Evolutionary conservation across 306 rosid species (phyloP).

Genomic region (Ceratonia siliqua): DNA sequence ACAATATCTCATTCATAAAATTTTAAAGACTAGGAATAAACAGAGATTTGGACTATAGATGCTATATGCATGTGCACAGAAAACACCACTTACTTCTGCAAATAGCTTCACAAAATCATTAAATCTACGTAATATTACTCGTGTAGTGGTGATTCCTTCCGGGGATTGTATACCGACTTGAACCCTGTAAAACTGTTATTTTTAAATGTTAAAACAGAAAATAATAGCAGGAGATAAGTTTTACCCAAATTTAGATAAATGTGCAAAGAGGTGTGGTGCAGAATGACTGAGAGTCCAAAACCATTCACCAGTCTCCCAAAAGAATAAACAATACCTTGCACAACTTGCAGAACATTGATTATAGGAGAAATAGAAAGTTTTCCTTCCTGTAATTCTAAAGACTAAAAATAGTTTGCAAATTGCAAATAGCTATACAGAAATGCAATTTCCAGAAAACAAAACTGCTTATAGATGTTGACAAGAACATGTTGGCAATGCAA

Average conservation of each 20-base stretch:
- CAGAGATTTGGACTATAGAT: neutral
- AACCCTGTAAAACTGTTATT: constrained; percentile 77
- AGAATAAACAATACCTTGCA: neutral
- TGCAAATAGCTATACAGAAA: neutral
- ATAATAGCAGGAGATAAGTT: neutral
- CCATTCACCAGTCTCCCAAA: neutral
- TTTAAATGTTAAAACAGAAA: constrained; percentile 34
- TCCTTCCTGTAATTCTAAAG: neutral
- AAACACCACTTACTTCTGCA: constrained; percentile 57
- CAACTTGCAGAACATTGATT: neutral
- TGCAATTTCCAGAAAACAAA: neutral
- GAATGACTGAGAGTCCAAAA: neutral
- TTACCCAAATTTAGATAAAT: neutral
- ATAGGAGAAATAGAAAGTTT: neutral
- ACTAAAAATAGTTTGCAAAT: neutral
- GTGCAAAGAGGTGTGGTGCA: neutral
- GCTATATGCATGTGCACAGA: neutral
- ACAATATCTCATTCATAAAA: neutral
- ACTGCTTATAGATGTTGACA: neutral
- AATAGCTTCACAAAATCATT: constrained; percentile 68
- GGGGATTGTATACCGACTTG: constrained; percentile 88
- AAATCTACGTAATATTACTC: constrained; percentile 75
- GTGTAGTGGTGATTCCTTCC: constrained; percentile 66
- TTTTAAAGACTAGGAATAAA: neutral
- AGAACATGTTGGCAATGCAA: neutral